phyloP scores from a whole-genome alignment of 2,329 filamentous ascomycete genomes.

The Cordyceps farinosa region DNA sequence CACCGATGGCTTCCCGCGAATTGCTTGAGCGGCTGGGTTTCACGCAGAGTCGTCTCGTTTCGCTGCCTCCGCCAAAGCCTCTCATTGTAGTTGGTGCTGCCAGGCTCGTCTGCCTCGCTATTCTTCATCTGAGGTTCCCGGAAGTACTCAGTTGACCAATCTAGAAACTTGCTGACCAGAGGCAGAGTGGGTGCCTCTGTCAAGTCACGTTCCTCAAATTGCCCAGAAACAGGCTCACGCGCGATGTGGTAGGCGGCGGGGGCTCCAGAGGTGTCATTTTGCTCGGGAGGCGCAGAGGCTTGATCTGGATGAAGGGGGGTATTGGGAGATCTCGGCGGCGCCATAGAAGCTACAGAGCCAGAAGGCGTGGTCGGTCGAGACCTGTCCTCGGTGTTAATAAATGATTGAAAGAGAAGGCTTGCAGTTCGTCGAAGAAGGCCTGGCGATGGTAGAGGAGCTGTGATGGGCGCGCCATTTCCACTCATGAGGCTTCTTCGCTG shows the following conservation, averaged over 20 bases:
- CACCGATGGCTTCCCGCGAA: constrained; percentile 81
- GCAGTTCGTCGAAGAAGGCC: constrained; percentile 61
- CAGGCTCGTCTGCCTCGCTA: constrained; percentile 91
- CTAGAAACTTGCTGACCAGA: constrained; percentile 76
- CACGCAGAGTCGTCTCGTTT: constrained; percentile 87
- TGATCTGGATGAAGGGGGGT: constrained; percentile 41
- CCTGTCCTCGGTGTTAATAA: constrained; percentile 49
- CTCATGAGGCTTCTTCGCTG: constrained; percentile 44
- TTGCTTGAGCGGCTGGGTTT: constrained; percentile 91
- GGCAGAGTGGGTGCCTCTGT: constrained; percentile 64
- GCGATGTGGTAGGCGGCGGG: constrained; percentile 72
- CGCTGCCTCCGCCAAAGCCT: constrained; percentile 87
- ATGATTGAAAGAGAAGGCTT: constrained; percentile 59
- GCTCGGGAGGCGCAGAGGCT: constrained; percentile 61
- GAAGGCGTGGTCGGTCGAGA: constrained; percentile 33
- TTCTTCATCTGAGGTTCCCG: constrained; percentile 97
- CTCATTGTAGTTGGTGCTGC: constrained; percentile 93
- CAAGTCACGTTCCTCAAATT: constrained; percentile 62
- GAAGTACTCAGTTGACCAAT: constrained; percentile 98
- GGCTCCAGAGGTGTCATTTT: constrained; percentile 64
- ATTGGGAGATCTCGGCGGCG: constrained; percentile 30
- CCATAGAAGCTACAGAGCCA: constrained; percentile 21
- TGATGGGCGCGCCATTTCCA: constrained; percentile 25
- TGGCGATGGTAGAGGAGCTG: constrained; percentile 49
- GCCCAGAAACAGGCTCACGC: constrained; percentile 73